Base-by-base conservation (phyloP, 768 basidiomycete species). In the Psilocybe azurescens region DNA sequence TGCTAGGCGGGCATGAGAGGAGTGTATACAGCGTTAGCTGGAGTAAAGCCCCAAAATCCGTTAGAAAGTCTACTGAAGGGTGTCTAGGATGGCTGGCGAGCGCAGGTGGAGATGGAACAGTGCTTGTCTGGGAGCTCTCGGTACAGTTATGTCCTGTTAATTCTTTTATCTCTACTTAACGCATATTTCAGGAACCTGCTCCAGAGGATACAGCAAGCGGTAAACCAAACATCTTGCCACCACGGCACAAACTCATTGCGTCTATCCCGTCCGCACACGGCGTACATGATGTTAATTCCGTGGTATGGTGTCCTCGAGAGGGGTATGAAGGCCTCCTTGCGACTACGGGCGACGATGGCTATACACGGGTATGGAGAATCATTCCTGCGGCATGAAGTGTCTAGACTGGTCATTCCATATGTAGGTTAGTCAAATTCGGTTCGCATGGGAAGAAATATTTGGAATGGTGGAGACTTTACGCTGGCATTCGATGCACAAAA, bases 291-390 rank as follows among this genome's bases (percentile, higher is more conserved):
- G 84, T 95, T 28, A 99, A 99, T 75, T 79, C 86, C 10, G 83
- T 97, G 20, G 80, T 82, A 2, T 99, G 95, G 94, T 95, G 93
- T 75, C 85, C 89, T 1, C 78, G 90, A 38, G 71, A 77, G 18
- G 90, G 89, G 1, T 81, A 79, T 52, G 81, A 86, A 62, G 83
- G 89, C 63, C 56, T 96, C 3, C 75, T 98, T 2, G 93, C 91
- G 1, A 94, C 90, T 2, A 85, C 89, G 4, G 95, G 92, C 0
- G 97, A 99, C 70, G 97, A 98, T 73, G 92, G 94, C 7, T 71
- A 78, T 32, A 83, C 91, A 13, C 87, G 85, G 68, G 82, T 98
- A n/a, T 99, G 96, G 97, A 83, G 62, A 54, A 53, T 76, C 10
- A 56, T 64, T 14, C 64, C 64, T 41, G n/a, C 33, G 11, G 14